phyloP scores from a whole-genome alignment of 495 filamentous ascomycete genomes.

The Annulohypoxylon bovei region DNA sequence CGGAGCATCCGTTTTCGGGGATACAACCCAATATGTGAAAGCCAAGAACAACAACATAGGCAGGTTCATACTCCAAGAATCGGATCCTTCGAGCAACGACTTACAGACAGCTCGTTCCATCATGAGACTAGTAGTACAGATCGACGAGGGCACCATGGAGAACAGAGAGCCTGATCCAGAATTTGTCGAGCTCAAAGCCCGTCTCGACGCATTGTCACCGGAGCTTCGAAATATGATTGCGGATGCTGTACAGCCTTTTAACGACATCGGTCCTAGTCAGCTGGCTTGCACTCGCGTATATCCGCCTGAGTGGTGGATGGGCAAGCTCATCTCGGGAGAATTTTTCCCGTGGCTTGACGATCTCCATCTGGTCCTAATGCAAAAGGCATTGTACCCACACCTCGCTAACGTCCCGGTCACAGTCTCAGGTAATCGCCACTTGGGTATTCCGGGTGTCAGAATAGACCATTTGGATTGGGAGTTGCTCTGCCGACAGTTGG shows the following conservation, averaged over 20 bases:
- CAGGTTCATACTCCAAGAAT: neutral
- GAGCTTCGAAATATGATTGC: constrained; percentile 16
- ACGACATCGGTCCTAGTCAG: neutral
- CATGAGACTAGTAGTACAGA: neutral
- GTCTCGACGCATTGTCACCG: neutral
- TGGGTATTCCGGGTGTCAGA: neutral
- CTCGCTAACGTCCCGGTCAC: neutral
- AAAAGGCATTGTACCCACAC: neutral
- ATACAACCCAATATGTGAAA: no score
- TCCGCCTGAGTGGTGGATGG: constrained; percentile 22
- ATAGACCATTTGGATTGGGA: constrained; percentile 37
- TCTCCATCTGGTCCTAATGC: neutral
- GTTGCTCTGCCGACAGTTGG: constrained; percentile 36
- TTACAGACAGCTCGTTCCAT: neutral
- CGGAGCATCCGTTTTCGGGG: no score
- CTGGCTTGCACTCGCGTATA: constrained; percentile 21
- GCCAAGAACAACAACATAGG: no score
- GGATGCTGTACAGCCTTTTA: constrained; percentile 20
- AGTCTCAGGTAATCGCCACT: no score
- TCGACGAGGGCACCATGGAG: neutral
- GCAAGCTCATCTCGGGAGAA: constrained; percentile 18
- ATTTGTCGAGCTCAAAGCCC: neutral
- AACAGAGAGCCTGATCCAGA: neutral
- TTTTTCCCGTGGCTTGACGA: constrained; percentile 42
- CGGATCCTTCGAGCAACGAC: neutral